These are phyloP conservation scores for Arabis alpina DNA, from an alignment of 345 rosid genomes.

Conservation along the genomic window DNA sequence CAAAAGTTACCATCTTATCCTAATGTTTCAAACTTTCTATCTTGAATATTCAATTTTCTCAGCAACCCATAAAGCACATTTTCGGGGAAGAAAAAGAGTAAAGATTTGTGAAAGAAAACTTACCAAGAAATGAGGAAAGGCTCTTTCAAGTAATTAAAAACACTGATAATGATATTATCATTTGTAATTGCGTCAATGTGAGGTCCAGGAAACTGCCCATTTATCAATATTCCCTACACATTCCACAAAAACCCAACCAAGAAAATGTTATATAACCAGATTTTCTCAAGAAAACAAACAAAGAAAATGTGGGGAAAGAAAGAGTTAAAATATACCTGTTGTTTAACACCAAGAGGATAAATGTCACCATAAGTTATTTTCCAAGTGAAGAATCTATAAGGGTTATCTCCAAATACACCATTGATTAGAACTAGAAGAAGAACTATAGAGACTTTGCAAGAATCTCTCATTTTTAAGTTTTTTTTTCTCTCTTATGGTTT, in stretches of 20 bases:
- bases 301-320: not conserved
- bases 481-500: not conserved
- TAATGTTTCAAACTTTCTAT: not conserved
- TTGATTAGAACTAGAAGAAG: conserved; percentile 50
- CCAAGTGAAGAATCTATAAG: conserved; percentile 83
- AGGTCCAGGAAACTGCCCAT: conserved; percentile 97
- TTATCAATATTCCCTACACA: conserved; percentile 88
- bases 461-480: conserved; percentile 45
- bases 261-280: conserved; percentile 23
- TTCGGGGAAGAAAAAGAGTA: not conserved
- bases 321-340: conserved; percentile 52
- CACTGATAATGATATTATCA: conserved; percentile 82
- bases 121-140: conserved; percentile 95
- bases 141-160: conserved; percentile 85
- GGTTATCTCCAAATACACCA: conserved; percentile 72
- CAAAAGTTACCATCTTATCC: conserved; percentile 28
- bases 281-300: not conserved
- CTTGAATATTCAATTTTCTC: conserved; percentile 23
- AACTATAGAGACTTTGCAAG: conserved; percentile 47
- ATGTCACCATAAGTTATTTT: conserved; percentile 87
- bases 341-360: conserved; percentile 93
- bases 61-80: not conserved
- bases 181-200: conserved; percentile 75
- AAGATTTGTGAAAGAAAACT: conserved; percentile 35
- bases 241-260: conserved; percentile 5